These are phyloP conservation scores for Naegleria fowleri DNA, from an alignment of 208 protist genomes.

Conservation along the genomic window DNA sequence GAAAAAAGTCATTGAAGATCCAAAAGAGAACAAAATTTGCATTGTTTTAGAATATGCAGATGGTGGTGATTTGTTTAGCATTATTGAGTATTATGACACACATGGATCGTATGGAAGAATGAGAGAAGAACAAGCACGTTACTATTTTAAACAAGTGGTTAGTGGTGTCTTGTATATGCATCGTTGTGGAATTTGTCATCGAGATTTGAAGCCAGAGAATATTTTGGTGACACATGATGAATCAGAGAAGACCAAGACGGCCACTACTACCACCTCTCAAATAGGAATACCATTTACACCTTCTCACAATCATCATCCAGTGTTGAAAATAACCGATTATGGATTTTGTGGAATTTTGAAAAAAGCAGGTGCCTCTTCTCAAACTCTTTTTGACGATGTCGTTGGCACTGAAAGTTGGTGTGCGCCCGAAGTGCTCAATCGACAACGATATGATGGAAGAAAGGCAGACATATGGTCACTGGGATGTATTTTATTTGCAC, in stretches of 20 bases:
- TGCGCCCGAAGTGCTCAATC: constrained; percentile 65
- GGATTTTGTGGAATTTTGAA: constrained; percentile 70
- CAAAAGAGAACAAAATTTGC: not conserved
- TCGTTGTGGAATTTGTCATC: constrained; percentile 72
- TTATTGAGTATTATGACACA: not conserved
- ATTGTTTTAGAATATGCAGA: not conserved
- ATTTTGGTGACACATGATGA: constrained; percentile 59
- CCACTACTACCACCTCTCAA: not conserved
- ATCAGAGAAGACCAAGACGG: not conserved
- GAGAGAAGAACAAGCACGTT: not conserved
- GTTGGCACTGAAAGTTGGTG: constrained; percentile 70
- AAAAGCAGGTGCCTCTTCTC: constrained; percentile 49
- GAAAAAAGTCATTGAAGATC: not conserved
- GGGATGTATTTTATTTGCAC: constrained; percentile 68
- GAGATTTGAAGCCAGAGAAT: constrained; percentile 88
- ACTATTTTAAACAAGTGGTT: constrained; percentile 59
- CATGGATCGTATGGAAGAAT: not conserved
- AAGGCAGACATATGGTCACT: constrained; percentile 74
- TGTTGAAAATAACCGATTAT: constrained; percentile 75
- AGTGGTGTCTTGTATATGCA: constrained; percentile 63
- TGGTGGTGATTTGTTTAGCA: not conserved
- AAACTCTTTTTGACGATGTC: constrained; percentile 63
- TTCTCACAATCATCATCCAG: not conserved
- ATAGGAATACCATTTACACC: not conserved
- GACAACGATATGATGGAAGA: constrained; percentile 64